phyloP scores from a whole-genome alignment of 2,329 filamentous ascomycete species.

The Stromatinia cepivora region DNA sequence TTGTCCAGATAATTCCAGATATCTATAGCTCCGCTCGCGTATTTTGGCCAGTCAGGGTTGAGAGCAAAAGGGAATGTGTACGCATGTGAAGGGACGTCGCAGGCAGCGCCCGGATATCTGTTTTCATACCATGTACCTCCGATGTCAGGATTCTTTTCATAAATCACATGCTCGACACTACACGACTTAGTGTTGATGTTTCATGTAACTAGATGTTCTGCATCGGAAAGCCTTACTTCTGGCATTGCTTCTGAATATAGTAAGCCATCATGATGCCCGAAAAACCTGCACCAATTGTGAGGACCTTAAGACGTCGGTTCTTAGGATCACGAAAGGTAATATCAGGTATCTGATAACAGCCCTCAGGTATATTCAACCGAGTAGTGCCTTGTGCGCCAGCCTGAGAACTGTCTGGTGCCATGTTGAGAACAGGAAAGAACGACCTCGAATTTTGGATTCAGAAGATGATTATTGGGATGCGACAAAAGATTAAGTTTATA shows the following conservation, averaged over 20 bases:
- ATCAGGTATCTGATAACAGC: slow-evolving; percentile 22
- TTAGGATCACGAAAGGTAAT: slow-evolving; percentile 40
- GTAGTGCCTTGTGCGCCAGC: neutral
- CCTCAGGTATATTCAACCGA: neutral
- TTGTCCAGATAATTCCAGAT: slow-evolving; percentile 53
- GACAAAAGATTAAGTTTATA: neutral
- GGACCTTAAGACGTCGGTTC: slow-evolving; percentile 47
- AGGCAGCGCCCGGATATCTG: slow-evolving; percentile 56
- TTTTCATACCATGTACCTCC: slow-evolving; percentile 51
- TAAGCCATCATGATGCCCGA: slow-evolving; percentile 51
- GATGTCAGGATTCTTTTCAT: slow-evolving; percentile 49
- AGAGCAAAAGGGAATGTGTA: slow-evolving; percentile 57
- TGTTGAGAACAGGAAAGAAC: neutral
- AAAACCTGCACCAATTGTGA: slow-evolving; percentile 51
- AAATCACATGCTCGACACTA: slow-evolving; percentile 50
- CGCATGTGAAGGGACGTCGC: slow-evolving; percentile 40
- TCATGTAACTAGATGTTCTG: neutral
- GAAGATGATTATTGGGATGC: neutral
- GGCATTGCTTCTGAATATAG: slow-evolving; percentile 47
- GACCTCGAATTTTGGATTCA: neutral
- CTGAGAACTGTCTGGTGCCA: slow-evolving; percentile 11
- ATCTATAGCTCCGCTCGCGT: slow-evolving; percentile 59
- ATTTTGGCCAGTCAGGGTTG: slow-evolving; percentile 57
- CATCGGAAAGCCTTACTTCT: slow-evolving; percentile 26
- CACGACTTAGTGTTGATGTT: neutral